Percentiles rank a stretch among this genome's conserved stretches.
These are phyloP conservation scores for Avena eriantha DNA, from an alignment of 176 grass and related monocot species.

Conservation along the genomic window DNA sequence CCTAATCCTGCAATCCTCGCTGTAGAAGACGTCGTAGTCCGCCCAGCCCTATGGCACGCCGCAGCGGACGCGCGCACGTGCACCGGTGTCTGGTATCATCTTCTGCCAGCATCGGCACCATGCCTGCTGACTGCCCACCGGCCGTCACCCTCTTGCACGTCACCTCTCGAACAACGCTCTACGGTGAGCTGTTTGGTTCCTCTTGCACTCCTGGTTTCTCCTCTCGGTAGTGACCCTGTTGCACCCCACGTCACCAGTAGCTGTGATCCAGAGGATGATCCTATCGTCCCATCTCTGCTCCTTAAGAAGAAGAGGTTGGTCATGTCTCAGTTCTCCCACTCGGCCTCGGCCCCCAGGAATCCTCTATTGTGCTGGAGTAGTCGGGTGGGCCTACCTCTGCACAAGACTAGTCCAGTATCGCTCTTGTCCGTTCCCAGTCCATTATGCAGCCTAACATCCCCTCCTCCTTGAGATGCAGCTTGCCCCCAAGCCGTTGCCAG, in stretches of 20 bases:
- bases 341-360: too few species aligned
- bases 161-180: not conserved
- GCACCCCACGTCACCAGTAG: not conserved
- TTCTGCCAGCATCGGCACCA: not conserved
- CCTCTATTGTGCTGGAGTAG: too few species aligned
- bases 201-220: not conserved
- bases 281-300: too few species aligned
- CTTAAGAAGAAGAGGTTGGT: too few species aligned
- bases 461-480: too few species aligned
- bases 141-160: not conserved
- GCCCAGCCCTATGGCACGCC: not conserved
- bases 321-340: too few species aligned
- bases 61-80: not conserved
- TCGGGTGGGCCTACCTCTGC: too few species aligned
- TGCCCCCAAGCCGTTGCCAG: too few species aligned
- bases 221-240: not conserved
- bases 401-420: too few species aligned
- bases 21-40: not conserved
- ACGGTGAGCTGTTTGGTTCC: not conserved
- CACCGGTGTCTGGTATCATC: not conserved
- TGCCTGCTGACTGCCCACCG: accelerated
- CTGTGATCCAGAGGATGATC: too few species aligned
- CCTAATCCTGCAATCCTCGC: not conserved
- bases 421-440: too few species aligned
- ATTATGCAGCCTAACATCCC: too few species aligned